Base-by-base conservation (phyloP, 2,329 filamentous ascomycete species). In the Thelonectria discophora region DNA sequence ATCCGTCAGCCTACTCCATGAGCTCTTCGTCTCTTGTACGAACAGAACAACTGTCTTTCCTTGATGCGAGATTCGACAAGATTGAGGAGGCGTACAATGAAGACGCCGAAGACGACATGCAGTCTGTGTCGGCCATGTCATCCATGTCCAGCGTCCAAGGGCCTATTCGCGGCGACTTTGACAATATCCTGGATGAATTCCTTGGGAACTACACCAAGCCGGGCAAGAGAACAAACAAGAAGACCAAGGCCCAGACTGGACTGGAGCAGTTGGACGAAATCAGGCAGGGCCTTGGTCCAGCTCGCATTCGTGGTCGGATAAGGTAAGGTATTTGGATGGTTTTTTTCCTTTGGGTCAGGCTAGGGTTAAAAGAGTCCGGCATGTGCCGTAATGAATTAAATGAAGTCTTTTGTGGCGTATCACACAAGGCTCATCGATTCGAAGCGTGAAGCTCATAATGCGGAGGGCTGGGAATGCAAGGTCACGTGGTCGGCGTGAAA, bases 181-280 rank as follows among this genome's bases (percentile, higher is more conserved):
- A 97, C 74, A 86, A 83, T 63, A 93, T 98, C 74, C 88, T 99
- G 83, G 94, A 98, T 74, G 94, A 97, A 58, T 99, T 99, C 78
- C 79, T 98, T 24, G 91, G 88, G 9, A 88, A 83, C 34, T 90
- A 92, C 73, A 86, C 86, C 10, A 89, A 88, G 77, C 84, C 84
- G 21, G 90, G 90, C 2, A 93, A 93, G 80, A 89, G 88, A 75
- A 81, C 84, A 11, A 86, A 93, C 18, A 94, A 94, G 80, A 93
- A 94, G 78, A 90, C 90, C 17, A 92, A 90, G 73, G 88, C 90
- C 66, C 90, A 91, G 74, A 91, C 86, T 62, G 95, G 95, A 0
- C 83, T 97, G 66, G 89, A 92, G 77, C 92, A 98, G 81, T 81
- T 98, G 62, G 95, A 98, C 67, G 94, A 98, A 78, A 90, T 99